Conservation (phyloP, 164 flowering plant species). For the Chimonanthus praecox region DNA sequence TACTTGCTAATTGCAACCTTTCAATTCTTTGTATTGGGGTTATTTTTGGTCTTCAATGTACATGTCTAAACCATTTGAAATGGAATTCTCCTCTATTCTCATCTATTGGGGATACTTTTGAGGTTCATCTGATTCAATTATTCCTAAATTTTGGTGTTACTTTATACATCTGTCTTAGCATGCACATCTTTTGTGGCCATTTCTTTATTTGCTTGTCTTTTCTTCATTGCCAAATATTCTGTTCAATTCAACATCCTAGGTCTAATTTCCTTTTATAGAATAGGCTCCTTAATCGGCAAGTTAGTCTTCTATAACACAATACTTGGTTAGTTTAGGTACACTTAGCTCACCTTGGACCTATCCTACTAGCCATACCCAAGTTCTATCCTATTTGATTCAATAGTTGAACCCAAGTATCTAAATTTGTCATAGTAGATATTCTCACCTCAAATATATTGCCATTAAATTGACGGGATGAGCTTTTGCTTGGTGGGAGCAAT, state of each 20-base stretch:
- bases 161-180: not conserved
- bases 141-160: not conserved
- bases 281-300: not conserved
- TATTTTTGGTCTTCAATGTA: not conserved
- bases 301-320: not conserved
- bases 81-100: not conserved
- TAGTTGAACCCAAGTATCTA: not conserved
- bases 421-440: not conserved
- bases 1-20: no score
- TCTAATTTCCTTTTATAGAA: not conserved
- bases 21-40: not conserved
- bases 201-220: not conserved
- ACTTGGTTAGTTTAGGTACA: not conserved
- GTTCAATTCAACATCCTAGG: not conserved
- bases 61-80: not conserved
- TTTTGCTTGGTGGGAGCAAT: no score
- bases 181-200: not conserved
- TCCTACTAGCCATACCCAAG: not conserved
- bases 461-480: no score
- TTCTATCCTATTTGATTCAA: not conserved
- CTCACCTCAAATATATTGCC: no score
- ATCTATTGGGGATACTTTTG: not conserved
- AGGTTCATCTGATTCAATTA: not conserved
- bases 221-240: not conserved
- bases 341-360: not conserved